A percentile compares a stretch with the other conserved stretches of the same genome.
Conservation (phyloP, 306 rosid genomes). For the Cercis canadensis region DNA sequence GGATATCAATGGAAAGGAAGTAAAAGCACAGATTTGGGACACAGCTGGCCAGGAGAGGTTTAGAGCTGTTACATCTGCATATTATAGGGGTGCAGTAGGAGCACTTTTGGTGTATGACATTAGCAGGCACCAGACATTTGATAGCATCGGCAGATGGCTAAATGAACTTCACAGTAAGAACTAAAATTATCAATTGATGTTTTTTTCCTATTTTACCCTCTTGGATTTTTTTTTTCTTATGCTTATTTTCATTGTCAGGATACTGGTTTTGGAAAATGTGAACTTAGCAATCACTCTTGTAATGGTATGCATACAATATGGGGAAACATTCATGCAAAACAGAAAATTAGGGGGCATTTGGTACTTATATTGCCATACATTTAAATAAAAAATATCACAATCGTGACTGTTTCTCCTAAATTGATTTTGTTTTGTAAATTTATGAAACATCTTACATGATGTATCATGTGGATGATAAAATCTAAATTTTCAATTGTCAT, state of each 20-base stretch:
- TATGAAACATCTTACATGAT: not conserved
- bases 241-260: slow-evolving; percentile 32
- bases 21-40: slow-evolving; percentile 95
- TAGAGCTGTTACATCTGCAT: slow-evolving; percentile 93
- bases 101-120: slow-evolving; percentile 88
- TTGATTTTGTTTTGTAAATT: slow-evolving; percentile 16
- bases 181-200: slow-evolving; percentile 4
- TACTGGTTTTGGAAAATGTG: slow-evolving; percentile 21
- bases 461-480: slow-evolving; percentile 2
- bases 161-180: slow-evolving; percentile 87
- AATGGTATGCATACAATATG: not conserved
- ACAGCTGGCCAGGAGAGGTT: slow-evolving; percentile 95
- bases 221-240: slow-evolving; percentile 10
- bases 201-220: slow-evolving; percentile 1
- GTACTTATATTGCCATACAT: too few relatives aligned
- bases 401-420: not conserved
- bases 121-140: slow-evolving; percentile 85
- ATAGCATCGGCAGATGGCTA: slow-evolving; percentile 88
- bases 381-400: too few relatives aligned
- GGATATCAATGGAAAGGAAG: slow-evolving; percentile 80
- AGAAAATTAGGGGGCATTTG: too few relatives aligned
- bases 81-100: slow-evolving; percentile 91
- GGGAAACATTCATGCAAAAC: not conserved
- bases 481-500: slow-evolving; percentile 23
- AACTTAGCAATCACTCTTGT: slow-evolving; percentile 9